Conservation (phyloP, 345 rosid genomes). For the Gossypium longicalyx region DNA sequence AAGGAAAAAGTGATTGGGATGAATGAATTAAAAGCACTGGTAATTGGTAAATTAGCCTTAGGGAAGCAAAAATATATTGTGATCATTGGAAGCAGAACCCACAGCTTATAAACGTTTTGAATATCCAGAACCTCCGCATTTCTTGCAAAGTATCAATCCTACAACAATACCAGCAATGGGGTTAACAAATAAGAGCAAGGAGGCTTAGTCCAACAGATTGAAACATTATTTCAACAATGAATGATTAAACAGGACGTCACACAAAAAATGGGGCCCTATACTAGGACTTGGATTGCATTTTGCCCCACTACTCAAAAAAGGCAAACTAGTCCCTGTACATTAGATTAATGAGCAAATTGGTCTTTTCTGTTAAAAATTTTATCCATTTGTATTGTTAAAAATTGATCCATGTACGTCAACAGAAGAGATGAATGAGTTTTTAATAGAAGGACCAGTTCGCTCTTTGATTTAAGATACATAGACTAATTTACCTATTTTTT, state of each 20-base stretch:
- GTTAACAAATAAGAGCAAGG: not conserved
- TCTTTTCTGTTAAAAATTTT: too few species aligned
- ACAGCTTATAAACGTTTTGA: slow-evolving; percentile 49
- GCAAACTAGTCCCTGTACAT: too few species aligned
- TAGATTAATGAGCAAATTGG: too few species aligned
- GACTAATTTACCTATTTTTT: too few species aligned
- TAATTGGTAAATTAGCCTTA: slow-evolving; percentile 12
- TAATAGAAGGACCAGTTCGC: too few species aligned
- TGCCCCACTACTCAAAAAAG: too few species aligned
- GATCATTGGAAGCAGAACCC: not conserved
- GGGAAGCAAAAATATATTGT: not conserved
- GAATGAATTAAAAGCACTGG: slow-evolving; percentile 16
- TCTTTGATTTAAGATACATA: too few species aligned
- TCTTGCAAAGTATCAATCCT: slow-evolving; percentile 73
- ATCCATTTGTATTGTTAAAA: too few species aligned
- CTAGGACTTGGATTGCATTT: too few species aligned
- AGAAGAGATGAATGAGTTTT: too few species aligned
- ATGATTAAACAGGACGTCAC: not conserved
- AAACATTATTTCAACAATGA: not conserved
- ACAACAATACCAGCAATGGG: not conserved
- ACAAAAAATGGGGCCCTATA: too few species aligned
- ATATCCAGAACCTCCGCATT: slow-evolving; percentile 69
- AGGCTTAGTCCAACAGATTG: not conserved
- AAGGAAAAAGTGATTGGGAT: not conserved
- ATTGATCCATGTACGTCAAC: too few species aligned